phyloP scores from a whole-genome alignment of 208 protist species.

The Leishmania arabica region DNA sequence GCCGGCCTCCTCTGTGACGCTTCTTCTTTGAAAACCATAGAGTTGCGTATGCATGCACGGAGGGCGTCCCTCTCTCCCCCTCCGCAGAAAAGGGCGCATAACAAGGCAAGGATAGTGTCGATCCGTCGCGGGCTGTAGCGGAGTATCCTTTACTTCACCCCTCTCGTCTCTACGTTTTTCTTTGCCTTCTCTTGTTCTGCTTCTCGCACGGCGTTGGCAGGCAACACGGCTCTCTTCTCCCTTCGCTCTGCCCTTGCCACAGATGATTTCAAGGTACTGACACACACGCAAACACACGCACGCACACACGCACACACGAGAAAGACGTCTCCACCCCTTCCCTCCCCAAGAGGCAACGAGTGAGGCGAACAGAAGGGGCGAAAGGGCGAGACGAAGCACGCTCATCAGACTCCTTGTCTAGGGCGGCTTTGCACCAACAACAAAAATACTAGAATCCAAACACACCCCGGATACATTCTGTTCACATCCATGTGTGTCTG shows the following conservation, averaged over 20 bases:
- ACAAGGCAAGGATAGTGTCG: background rate
- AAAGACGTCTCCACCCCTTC: background rate
- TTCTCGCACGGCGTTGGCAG: background rate
- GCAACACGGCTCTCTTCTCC: slow-evolving; percentile 5
- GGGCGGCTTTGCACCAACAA: background rate
- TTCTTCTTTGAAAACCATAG: background rate
- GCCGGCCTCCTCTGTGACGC: background rate
- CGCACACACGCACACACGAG: too few relatives aligned
- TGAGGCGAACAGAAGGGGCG: background rate
- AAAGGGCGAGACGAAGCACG: slow-evolving; percentile 6
- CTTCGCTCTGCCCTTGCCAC: background rate
- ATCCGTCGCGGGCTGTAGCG: background rate
- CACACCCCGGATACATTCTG: background rate
- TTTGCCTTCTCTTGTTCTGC: background rate
- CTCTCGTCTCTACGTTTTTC: background rate
- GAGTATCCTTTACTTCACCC: background rate
- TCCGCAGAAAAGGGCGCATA: background rate
- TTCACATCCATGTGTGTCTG: background rate
- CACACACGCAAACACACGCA: background rate
- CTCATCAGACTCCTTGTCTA: slow-evolving; percentile 1
- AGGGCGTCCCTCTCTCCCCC: background rate
- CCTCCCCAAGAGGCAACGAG: background rate
- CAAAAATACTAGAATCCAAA: background rate
- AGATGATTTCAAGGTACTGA: background rate
- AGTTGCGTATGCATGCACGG: background rate